Evolutionary conservation across 2,329 filamentous ascomycete species (phyloP).

Genomic region (Aspergillus pseudotamarii): DNA sequence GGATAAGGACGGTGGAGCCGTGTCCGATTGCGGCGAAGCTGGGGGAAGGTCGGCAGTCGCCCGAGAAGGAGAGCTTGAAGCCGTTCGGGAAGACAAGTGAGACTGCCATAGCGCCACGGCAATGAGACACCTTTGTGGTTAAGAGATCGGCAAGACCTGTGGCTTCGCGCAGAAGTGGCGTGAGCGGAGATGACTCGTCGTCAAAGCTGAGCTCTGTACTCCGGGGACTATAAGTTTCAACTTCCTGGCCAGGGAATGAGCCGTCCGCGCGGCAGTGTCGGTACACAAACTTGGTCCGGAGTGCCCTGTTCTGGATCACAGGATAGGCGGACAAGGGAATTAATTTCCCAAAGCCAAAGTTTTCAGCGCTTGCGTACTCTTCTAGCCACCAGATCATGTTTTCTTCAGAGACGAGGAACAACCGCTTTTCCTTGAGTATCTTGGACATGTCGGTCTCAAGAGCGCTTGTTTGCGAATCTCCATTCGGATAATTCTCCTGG

Average conservation of each 20-base stretch:
- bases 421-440: conserved; percentile 43
- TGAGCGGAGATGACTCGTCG: conserved; percentile 29
- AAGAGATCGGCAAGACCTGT: conserved; percentile 69
- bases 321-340: conserved; percentile 51
- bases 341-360: conserved; percentile 67
- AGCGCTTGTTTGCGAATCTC: conserved; percentile 44
- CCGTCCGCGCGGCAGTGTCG: conserved; percentile 33
- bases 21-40: conserved; percentile 71
- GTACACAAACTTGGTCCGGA: conserved; percentile 33
- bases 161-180: conserved; percentile 49
- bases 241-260: conserved; percentile 24
- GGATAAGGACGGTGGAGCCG: conserved; percentile 80
- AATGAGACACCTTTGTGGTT: conserved; percentile 73
- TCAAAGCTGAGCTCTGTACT: conserved; percentile 31
- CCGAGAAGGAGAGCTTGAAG: conserved; percentile 89
- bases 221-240: conserved; percentile 11
- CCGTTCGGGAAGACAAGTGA: conserved; percentile 76
- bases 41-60: conserved; percentile 81
- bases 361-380: conserved; percentile 78
- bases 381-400: conserved; percentile 75
- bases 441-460: conserved; percentile 39
- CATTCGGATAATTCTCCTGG: conserved; percentile 52
- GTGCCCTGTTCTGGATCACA: conserved; percentile 19
- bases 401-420: conserved; percentile 69
- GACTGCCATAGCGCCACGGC: conserved; percentile 74